Conservation (phyloP, 1,139 yeast genomes). For the Nakaseomyces delphensis region DNA sequence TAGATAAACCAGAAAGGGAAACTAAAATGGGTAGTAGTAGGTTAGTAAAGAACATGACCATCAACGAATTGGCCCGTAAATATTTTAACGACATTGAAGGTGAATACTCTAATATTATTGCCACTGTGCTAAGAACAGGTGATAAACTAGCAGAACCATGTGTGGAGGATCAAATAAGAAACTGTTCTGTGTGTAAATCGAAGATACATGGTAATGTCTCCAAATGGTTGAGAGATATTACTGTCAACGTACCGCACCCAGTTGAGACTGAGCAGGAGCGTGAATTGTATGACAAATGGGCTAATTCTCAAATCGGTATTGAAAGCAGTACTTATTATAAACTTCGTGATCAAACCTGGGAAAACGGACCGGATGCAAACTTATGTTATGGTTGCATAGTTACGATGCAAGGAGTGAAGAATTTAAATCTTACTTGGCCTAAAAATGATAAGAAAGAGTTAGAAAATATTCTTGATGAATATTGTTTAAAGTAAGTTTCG, state of each 20-base stretch:
- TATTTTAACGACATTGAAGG: slow-evolving; percentile 69
- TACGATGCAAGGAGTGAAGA: slow-evolving; percentile 41
- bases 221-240: slow-evolving; percentile 64
- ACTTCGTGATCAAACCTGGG: slow-evolving; percentile 15
- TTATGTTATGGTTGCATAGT: slow-evolving; percentile 78
- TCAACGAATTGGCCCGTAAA: slow-evolving; percentile 65
- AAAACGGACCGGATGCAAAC: slow-evolving; percentile 24
- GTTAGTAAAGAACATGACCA: slow-evolving; percentile 59
- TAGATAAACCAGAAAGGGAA: slow-evolving; percentile 13
- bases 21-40: slow-evolving; percentile 12
- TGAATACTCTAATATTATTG: slow-evolving; percentile 83
- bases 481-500: slow-evolving; percentile 31
- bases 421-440: slow-evolving; percentile 50
- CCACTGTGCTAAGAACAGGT: slow-evolving; percentile 89
- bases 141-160: slow-evolving; percentile 59
- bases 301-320: slow-evolving; percentile 17
- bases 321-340: slow-evolving; percentile 12
- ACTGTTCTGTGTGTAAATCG: slow-evolving; percentile 48
- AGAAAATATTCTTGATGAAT: slow-evolving; percentile 42
- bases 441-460: slow-evolving; percentile 29
- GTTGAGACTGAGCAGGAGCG: slow-evolving; percentile 43
- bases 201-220: slow-evolving; percentile 49
- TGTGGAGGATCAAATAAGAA: slow-evolving; percentile 8
- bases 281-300: slow-evolving; percentile 34
- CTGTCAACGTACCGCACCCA: slow-evolving; percentile 53